phyloP scores from a whole-genome alignment of 331 rosid species.

The Ulmus americana region DNA sequence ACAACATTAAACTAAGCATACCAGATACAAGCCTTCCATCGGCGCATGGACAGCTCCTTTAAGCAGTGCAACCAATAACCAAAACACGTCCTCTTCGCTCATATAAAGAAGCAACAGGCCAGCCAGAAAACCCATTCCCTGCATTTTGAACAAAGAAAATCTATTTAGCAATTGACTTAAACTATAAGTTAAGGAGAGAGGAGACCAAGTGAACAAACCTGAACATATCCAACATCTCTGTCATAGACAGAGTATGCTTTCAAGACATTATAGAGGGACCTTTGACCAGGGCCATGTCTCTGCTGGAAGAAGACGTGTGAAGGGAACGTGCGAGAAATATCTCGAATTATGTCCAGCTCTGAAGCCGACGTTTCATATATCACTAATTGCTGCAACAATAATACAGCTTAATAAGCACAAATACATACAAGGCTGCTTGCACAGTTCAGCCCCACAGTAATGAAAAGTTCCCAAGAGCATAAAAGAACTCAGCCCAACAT shows the following conservation, averaged over 20 bases:
- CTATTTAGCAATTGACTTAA: slow-evolving; percentile 15
- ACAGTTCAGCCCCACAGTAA: neutral
- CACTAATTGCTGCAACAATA: slow-evolving; percentile 79
- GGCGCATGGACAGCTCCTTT: slow-evolving; percentile 99
- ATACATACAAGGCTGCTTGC: neutral
- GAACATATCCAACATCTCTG: slow-evolving; percentile 97
- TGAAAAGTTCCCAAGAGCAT: neutral
- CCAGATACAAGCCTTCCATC: slow-evolving; percentile 96
- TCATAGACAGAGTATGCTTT: slow-evolving; percentile 95
- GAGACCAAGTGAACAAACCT: slow-evolving; percentile 47
- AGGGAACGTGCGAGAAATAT: slow-evolving; percentile 93
- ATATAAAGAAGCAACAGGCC: slow-evolving; percentile 92
- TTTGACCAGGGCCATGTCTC: slow-evolving; percentile 98
- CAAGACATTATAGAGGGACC: slow-evolving; percentile 92
- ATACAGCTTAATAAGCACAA: slow-evolving; percentile 24
- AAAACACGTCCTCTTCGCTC: slow-evolving; percentile 98
- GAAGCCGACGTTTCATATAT: slow-evolving; percentile 93
- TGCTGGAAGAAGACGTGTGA: slow-evolving; percentile 96
- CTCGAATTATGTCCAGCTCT: slow-evolving; percentile 92
- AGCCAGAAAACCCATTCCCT: slow-evolving; percentile 99
- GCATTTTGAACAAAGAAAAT: slow-evolving; percentile 34
- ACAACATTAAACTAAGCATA: slow-evolving; percentile 25
- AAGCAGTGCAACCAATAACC: slow-evolving; percentile 91
- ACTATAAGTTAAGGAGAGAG: slow-evolving; percentile 16
- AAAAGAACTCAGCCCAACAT: neutral